phyloP scores from a whole-genome alignment of 495 filamentous ascomycete genomes.

The Hyaloscypha bicolor region DNA sequence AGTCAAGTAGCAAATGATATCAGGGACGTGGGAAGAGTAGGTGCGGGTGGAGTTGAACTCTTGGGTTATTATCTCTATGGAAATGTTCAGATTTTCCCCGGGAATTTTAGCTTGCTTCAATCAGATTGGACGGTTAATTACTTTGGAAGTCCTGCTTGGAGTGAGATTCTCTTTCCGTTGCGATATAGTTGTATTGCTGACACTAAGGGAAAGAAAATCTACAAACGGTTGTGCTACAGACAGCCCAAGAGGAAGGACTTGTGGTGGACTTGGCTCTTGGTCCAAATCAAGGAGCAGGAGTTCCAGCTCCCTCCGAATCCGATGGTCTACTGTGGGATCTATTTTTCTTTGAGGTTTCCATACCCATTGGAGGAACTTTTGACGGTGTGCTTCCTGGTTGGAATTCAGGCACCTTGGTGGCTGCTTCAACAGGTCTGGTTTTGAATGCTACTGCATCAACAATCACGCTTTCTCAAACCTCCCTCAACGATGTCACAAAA shows the following conservation, averaged over 20 bases:
- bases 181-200: not conserved
- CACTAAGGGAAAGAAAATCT: not conserved
- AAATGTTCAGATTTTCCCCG: conserved; percentile 4
- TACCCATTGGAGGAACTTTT: not conserved
- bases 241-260: conserved; percentile 42
- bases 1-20: conserved; percentile 39
- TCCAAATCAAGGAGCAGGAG: conserved; percentile 50
- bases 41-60: conserved; percentile 47
- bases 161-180: conserved; percentile 35
- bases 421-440: not conserved
- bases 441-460: not conserved
- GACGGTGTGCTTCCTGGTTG: not conserved
- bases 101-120: not conserved
- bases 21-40: conserved; percentile 35
- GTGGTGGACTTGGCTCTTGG: conserved; percentile 52
- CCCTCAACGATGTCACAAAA: conserved; percentile 6
- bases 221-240: conserved; percentile 35
- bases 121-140: conserved; percentile 46
- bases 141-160: conserved; percentile 48
- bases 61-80: conserved; percentile 47
- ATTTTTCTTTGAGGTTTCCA: not conserved
- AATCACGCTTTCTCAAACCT: not conserved
- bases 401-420: conserved; percentile 1
- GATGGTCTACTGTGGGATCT: conserved; percentile 1
- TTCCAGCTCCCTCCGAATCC: conserved; percentile 36